phyloP scores from a whole-genome alignment of 2,329 filamentous ascomycete species.

The Aquanectria penicillioides region DNA sequence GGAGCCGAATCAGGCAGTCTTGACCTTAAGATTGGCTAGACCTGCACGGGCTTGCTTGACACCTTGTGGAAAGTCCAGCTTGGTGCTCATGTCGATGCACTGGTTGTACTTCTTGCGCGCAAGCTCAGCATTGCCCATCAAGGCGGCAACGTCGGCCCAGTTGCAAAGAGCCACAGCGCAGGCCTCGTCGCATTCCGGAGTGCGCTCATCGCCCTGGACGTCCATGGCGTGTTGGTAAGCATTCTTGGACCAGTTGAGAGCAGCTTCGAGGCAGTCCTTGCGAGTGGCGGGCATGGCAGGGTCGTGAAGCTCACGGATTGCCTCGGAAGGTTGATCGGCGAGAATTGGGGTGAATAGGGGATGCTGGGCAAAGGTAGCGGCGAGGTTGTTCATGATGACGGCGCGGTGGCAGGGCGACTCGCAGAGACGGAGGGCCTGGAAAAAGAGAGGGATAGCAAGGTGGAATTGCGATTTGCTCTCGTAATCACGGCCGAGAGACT shows the following conservation, averaged over 20 bases:
- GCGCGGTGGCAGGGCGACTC: conserved; percentile 78
- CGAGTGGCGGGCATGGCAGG: conserved; percentile 57
- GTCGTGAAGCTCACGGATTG: conserved; percentile 41
- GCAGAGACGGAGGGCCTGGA: conserved; percentile 81
- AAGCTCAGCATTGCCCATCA: conserved; percentile 72
- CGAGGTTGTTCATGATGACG: conserved; percentile 87
- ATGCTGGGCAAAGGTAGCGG: conserved; percentile 77
- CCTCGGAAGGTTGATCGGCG: conserved; percentile 38
- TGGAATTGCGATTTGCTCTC: conserved; percentile 78
- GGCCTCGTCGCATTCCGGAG: conserved; percentile 82
- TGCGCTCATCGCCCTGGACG: conserved; percentile 73
- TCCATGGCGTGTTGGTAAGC: conserved; percentile 74
- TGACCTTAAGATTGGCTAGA: conserved; percentile 49
- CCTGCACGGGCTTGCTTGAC: conserved; percentile 63
- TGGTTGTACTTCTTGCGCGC: conserved; percentile 77
- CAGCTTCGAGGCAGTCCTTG: conserved; percentile 72
- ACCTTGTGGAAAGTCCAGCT: conserved; percentile 62
- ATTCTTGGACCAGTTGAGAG: conserved; percentile 81
- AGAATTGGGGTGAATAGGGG: conserved; percentile 51
- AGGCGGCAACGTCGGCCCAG: conserved; percentile 83
- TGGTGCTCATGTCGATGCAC: conserved; percentile 69
- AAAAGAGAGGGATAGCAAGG: conserved; percentile 84
- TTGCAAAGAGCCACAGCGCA: conserved; percentile 89
- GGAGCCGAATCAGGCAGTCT: conserved; percentile 8
- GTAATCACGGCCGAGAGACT: conserved; percentile 82